Evolutionary conservation across 805 yeast genomes (phyloP).

Genomic region (Blastobotrys peoriensis): DNA sequence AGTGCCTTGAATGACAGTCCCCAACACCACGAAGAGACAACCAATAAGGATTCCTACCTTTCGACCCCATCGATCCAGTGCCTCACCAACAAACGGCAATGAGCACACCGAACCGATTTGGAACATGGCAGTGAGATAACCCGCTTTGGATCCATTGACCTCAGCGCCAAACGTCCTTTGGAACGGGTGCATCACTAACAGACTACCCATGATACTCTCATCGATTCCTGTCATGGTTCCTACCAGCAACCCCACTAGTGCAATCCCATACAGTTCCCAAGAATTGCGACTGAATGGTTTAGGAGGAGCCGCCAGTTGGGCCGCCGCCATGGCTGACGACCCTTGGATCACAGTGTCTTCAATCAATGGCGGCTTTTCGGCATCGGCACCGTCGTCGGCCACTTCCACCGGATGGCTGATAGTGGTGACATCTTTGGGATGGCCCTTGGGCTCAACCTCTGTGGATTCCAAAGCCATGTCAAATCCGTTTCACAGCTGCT

Average conservation of each 20-base stretch:
- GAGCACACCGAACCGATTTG: constrained; percentile 18
- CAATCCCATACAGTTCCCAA: constrained; percentile 3
- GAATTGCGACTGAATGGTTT: constrained; percentile 3
- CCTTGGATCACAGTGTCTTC: background rate
- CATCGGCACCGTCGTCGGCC: no score
- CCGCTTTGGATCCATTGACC: constrained; percentile 16
- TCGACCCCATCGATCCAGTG: constrained; percentile 13
- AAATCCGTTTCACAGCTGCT: no score
- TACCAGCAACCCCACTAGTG: constrained; percentile 12
- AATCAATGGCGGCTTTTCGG: no score
- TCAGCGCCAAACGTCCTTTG: constrained; percentile 13
- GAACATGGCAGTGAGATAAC: constrained; percentile 17
- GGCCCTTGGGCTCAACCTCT: no score
- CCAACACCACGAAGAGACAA: constrained; percentile 6
- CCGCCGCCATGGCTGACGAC: background rate
- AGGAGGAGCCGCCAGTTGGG: constrained; percentile 4
- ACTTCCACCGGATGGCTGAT: no score
- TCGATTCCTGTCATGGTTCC: constrained; percentile 17
- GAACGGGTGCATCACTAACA: constrained; percentile 10
- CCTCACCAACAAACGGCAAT: constrained; percentile 16
- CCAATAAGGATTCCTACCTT: constrained; percentile 13
- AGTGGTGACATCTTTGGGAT: no score
- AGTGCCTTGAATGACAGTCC: constrained; percentile 10
- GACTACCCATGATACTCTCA: constrained; percentile 12
- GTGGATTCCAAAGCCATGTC: no score